A percentile compares a stretch with the other conserved stretches of the same genome.
phyloP scores from a whole-genome alignment of 1,139 yeast species.

The Magnusiomyces paraingens region DNA sequence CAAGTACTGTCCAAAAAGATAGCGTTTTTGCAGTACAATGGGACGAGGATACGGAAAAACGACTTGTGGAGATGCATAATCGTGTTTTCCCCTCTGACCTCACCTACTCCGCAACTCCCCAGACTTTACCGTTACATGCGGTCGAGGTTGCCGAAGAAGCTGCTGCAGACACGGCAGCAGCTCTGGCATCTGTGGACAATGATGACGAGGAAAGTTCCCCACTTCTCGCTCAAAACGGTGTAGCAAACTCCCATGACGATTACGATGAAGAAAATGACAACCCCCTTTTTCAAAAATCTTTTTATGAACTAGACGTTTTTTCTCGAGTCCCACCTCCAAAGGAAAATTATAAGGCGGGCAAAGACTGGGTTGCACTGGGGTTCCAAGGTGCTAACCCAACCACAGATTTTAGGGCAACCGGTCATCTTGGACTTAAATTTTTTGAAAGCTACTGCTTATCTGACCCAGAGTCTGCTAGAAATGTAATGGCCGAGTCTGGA shows the following conservation, averaged over 20 bases:
- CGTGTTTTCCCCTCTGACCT: slow-evolving; percentile 1
- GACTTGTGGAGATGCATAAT: slow-evolving; percentile 1
- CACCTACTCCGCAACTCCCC: background rate
- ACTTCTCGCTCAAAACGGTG: slow-evolving; percentile 1
- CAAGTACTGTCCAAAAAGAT: background rate
- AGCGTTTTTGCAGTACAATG: background rate
- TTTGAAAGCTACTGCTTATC: slow-evolving; percentile 3
- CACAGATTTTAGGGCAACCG: slow-evolving; percentile 7
- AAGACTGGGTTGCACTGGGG: slow-evolving; percentile 6
- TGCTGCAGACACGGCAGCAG: background rate
- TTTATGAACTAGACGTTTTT: background rate
- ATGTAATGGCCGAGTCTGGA: slow-evolving; percentile 8
- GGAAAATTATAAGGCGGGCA: slow-evolving; percentile 1
- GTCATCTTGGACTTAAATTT: background rate
- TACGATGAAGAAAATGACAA: background rate
- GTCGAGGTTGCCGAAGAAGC: background rate
- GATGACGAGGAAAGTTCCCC: slow-evolving; percentile 2
- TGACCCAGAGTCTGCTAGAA: slow-evolving; percentile 1
- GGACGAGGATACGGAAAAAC: slow-evolving; percentile 1
- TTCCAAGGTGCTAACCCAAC: slow-evolving; percentile 7
- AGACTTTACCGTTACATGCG: too few relatives aligned
- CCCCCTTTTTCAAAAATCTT: slow-evolving; percentile 1
- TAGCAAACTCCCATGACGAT: background rate
- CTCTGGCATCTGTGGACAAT: background rate
- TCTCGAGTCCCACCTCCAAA: slow-evolving; percentile 1